A percentile compares a stretch with the other conserved stretches of the same genome.
These are phyloP conservation scores for Talaromyces sp. DNA, from an alignment of 2,329 filamentous ascomycete species.

Conservation along the genomic window DNA sequence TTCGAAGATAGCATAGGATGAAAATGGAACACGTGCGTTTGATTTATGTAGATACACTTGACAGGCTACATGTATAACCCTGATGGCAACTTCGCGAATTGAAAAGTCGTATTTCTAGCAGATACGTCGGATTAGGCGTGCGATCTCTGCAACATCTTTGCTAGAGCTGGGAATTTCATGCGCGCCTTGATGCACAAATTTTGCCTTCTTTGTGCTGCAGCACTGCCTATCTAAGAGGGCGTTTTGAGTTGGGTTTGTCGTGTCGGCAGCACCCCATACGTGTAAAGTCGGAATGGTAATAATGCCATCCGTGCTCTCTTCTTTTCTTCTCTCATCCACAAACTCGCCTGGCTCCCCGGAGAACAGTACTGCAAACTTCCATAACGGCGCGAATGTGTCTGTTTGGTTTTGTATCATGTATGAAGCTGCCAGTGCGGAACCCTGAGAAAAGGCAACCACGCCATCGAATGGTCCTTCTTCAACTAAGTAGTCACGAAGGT, in stretches of 20 bases:
- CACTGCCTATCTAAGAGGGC: background rate
- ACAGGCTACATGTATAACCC: background rate
- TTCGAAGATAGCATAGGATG: background rate
- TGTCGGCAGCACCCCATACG: background rate
- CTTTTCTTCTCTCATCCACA: background rate
- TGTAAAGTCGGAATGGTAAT: background rate
- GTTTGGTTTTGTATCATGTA: background rate
- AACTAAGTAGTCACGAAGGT: background rate
- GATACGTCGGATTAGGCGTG: background rate
- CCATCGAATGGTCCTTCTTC: background rate
- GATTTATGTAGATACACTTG: background rate
- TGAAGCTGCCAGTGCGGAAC: background rate
- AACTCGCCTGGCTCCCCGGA: background rate
- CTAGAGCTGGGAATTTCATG: slow-evolving; percentile 1
- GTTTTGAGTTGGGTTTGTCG: background rate
- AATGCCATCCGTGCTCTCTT: background rate
- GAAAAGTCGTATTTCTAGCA: background rate
- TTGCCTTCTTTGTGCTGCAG: background rate
- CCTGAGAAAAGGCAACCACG: background rate
- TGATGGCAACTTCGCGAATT: background rate
- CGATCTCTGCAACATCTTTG: background rate
- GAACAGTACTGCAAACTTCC: background rate
- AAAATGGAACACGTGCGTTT: background rate
- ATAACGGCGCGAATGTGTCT: background rate
- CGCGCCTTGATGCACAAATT: background rate